These are phyloP conservation scores for Pseudisothecium myosuroides DNA, from an alignment of 225 moss, liverwort and hornwort genomes.

Conservation along the genomic window DNA sequence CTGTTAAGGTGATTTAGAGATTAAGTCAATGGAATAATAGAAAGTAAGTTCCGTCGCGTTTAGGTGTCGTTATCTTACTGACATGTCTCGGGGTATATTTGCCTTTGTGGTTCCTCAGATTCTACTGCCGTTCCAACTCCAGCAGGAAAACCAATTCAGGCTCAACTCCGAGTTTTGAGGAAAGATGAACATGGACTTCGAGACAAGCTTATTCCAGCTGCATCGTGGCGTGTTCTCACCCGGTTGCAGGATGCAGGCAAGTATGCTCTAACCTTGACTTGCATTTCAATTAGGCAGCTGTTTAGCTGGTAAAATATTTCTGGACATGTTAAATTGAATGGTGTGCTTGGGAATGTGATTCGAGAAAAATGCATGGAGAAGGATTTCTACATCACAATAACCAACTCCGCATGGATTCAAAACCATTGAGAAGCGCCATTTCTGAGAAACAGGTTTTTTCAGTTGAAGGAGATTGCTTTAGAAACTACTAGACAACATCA, in stretches of 20 bases:
- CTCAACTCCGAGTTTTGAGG: constrained; percentile 47
- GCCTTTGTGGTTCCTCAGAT: constrained; percentile 4
- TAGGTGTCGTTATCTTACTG: neutral
- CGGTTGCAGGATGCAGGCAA: constrained; percentile 62
- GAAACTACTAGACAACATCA: neutral
- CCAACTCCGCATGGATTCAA: neutral
- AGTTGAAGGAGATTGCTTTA: neutral
- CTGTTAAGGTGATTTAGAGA: neutral
- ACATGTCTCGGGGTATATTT: neutral
- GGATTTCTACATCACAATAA: neutral
- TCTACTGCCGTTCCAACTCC: constrained; percentile 29
- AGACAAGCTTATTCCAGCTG: constrained; percentile 60
- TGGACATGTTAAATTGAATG: neutral
- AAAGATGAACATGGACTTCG: constrained; percentile 69
- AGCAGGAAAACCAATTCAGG: constrained; percentile 41
- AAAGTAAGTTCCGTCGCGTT: neutral
- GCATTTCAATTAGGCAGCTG: neutral
- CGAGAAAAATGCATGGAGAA: neutral
- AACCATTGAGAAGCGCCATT: neutral
- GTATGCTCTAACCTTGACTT: neutral
- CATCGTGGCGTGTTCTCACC: constrained; percentile 79
- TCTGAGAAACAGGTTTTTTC: neutral
- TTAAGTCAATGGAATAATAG: neutral
- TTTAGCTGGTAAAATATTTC: neutral
- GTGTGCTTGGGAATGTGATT: neutral